Conservation (phyloP, 1,284 basidiomycete species). For the Entoloma clypeatum region DNA sequence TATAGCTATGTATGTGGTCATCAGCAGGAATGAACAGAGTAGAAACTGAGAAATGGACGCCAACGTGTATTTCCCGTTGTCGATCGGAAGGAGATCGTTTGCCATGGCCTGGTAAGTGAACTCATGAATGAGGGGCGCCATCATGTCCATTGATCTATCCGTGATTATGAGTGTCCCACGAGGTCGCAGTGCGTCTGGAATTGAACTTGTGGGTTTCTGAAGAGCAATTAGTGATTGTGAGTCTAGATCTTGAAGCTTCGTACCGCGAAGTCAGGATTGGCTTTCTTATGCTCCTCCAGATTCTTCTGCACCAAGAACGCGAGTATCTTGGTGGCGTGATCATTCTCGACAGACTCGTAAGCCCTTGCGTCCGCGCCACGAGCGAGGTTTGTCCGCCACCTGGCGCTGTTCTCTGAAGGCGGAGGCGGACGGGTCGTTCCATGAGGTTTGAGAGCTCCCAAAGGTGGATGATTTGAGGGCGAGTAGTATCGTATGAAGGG, state of each 20-base stretch:
- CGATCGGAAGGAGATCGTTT: slow-evolving; percentile 88
- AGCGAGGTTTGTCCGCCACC: slow-evolving; percentile 74
- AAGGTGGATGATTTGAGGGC: slow-evolving; percentile 77
- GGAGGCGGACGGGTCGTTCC: slow-evolving; percentile 56
- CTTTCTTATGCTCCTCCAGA: slow-evolving; percentile 82
- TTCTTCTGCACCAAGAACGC: slow-evolving; percentile 80
- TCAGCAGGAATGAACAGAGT: neutral
- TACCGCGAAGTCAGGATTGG: slow-evolving; percentile 85
- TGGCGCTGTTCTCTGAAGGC: slow-evolving; percentile 54
- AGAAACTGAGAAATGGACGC: slow-evolving; percentile 31
- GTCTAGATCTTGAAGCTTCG: slow-evolving; percentile 17
- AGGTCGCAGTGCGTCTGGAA: slow-evolving; percentile 61
- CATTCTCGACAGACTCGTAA: slow-evolving; percentile 62
- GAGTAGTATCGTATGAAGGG: slow-evolving; percentile 94
- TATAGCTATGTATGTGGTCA: slow-evolving; percentile 55
- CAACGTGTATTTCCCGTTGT: slow-evolving; percentile 87
- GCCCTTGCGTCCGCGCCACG: slow-evolving; percentile 62
- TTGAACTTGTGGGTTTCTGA: slow-evolving; percentile 48
- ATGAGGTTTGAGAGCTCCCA: slow-evolving; percentile 80
- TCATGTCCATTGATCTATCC: slow-evolving; percentile 92
- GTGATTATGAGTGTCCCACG: slow-evolving; percentile 87
- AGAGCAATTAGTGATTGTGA: slow-evolving; percentile 1
- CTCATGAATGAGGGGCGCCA: slow-evolving; percentile 91
- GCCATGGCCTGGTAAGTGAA: slow-evolving; percentile 99
- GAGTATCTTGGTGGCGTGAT: slow-evolving; percentile 73